Conservation (phyloP, 169 alveolate genomes). For the Babesia divergens region DNA sequence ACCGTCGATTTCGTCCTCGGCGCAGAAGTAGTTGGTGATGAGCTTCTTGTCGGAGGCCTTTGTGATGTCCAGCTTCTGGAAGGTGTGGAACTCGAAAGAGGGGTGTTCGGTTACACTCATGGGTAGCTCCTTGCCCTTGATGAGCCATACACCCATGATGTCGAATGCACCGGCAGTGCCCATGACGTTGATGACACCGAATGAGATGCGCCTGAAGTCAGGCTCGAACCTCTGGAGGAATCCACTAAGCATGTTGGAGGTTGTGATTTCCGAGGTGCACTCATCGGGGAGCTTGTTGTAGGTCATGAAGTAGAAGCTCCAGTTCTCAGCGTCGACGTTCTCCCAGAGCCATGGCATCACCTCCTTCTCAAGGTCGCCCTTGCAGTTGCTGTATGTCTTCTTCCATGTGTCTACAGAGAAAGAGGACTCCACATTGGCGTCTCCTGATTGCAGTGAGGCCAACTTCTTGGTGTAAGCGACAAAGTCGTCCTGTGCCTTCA, state of each 20-base stretch:
- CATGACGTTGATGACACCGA: conserved; percentile 90
- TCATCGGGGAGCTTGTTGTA: conserved; percentile 94
- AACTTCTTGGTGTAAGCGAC: conserved; percentile 36
- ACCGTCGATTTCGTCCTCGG: conserved; percentile 85
- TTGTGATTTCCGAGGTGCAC: conserved; percentile 83
- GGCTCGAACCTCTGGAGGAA: conserved; percentile 91
- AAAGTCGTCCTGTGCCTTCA: conserved; percentile 47
- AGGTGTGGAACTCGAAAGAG: conserved; percentile 90
- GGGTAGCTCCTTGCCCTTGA: conserved; percentile 92
- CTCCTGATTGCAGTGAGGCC: conserved; percentile 15
- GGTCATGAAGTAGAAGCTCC: conserved; percentile 87
- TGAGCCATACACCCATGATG: conserved; percentile 94
- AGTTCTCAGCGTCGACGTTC: conserved; percentile 86
- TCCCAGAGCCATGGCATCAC: conserved; percentile 88
- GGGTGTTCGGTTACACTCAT: conserved; percentile 91
- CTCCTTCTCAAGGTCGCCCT: conserved; percentile 82
- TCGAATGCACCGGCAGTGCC: conserved; percentile 91
- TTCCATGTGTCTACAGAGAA: conserved; percentile 92
- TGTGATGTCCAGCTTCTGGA: conserved; percentile 79
- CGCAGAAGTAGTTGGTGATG: conserved; percentile 91
- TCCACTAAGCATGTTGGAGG: conserved; percentile 91
- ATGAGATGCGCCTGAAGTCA: conserved; percentile 88
- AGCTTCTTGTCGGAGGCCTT: conserved; percentile 82
- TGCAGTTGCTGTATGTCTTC: conserved; percentile 88
- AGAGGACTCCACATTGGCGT: conserved; percentile 83